Percentiles rank a stretch among this genome's conserved stretches.
These are phyloP conservation scores for Aspergillus steynii DNA, from an alignment of 495 filamentous ascomycete genomes.

Conservation along the genomic window DNA sequence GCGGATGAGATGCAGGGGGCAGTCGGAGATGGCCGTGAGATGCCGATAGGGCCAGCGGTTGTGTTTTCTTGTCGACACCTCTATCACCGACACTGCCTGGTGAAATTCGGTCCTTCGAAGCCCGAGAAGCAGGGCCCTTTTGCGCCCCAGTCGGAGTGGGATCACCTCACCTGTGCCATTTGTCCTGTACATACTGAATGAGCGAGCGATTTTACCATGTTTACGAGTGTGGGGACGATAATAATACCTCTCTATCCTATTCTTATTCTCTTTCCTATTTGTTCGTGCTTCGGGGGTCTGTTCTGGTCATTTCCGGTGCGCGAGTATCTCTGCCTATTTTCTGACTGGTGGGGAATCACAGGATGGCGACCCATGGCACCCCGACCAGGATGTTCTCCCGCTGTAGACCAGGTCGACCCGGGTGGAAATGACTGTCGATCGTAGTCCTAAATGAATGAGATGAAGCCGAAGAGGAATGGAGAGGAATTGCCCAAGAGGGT, in stretches of 20 bases:
- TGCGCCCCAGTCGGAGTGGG: slow-evolving; percentile 14
- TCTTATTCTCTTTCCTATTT: slow-evolving; percentile 1
- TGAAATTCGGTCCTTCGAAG: slow-evolving; percentile 28
- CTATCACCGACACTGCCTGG: slow-evolving; percentile 51
- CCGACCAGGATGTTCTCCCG: neutral
- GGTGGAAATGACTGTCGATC: neutral
- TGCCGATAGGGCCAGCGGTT: slow-evolving; percentile 37
- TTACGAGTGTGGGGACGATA: neutral
- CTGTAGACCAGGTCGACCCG: neutral
- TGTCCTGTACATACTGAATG: slow-evolving; percentile 37
- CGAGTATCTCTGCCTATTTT: neutral
- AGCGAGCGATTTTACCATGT: slow-evolving; percentile 41
- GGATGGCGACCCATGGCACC: neutral
- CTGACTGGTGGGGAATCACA: neutral
- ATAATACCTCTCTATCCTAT: neutral
- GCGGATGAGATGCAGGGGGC: slow-evolving; percentile 21
- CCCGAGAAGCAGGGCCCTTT: slow-evolving; percentile 23
- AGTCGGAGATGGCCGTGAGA: slow-evolving; percentile 12
- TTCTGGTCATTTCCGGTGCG: neutral
- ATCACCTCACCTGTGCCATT: slow-evolving; percentile 22
- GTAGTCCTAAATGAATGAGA: neutral
- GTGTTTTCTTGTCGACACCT: slow-evolving; percentile 58
- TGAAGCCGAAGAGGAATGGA: neutral
- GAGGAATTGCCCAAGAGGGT: neutral
- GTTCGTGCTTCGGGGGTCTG: neutral